phyloP scores from a whole-genome alignment of 2,329 filamentous ascomycete species.

The Penicillium sp. region DNA sequence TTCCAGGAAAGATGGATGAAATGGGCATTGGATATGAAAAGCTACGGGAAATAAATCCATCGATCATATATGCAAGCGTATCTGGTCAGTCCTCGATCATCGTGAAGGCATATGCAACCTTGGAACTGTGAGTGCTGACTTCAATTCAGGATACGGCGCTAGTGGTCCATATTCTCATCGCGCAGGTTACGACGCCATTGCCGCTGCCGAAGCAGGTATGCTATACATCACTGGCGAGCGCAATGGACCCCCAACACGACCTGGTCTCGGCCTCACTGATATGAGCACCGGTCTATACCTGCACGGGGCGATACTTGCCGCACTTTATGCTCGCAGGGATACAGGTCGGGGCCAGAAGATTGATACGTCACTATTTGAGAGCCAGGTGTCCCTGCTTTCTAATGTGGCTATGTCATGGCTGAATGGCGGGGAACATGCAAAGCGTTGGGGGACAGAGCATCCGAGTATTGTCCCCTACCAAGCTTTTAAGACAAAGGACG shows the following conservation, averaged over 20 bases:
- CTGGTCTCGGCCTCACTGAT: conserved; percentile 45
- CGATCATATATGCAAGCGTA: conserved; percentile 44
- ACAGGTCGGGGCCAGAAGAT: conserved; percentile 44
- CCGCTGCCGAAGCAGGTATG: conserved; percentile 43
- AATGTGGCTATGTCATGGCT: conserved; percentile 43
- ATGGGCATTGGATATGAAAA: conserved; percentile 41
- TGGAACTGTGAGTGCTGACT: background rate
- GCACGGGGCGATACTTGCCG: conserved; percentile 46
- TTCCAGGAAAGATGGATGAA: conserved; percentile 42
- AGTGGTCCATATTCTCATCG: conserved; percentile 42
- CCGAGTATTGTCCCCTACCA: conserved; percentile 49
- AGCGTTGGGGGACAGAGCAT: conserved; percentile 47
- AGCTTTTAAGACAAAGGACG: conserved; percentile 64
- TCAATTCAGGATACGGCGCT: conserved; percentile 35
- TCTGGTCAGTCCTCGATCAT: conserved; percentile 28
- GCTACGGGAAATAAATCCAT: conserved; percentile 36
- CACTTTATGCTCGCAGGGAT: conserved; percentile 36
- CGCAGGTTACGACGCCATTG: conserved; percentile 48
- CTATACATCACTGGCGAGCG: conserved; percentile 45
- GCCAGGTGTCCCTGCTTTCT: conserved; percentile 38
- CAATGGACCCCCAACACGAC: conserved; percentile 39
- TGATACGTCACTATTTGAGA: conserved; percentile 47
- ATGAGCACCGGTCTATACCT: conserved; percentile 47
- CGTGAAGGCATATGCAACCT: background rate
- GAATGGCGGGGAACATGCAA: conserved; percentile 40